Conservation (phyloP, 108 stramenopile genomes). For the Pseudonitzschia multiseries region DNA sequence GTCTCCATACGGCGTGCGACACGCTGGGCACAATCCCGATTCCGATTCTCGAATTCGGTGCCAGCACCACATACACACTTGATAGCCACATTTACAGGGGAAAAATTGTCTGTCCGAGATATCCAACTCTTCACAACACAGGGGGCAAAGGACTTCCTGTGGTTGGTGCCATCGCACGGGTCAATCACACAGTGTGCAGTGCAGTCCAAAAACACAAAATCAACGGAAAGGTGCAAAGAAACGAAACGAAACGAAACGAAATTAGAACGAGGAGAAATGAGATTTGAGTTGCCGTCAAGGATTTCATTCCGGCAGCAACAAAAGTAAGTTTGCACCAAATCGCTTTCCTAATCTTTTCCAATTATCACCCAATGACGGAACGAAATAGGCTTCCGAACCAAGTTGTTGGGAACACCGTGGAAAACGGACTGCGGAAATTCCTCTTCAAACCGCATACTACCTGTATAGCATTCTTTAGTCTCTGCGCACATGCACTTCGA, state of each 20-base stretch:
- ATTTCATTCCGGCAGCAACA: background rate
- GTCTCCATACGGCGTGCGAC: conserved; percentile 94
- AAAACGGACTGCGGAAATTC: too few species aligned
- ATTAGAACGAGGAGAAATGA: background rate
- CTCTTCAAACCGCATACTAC: too few species aligned
- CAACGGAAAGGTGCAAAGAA: background rate
- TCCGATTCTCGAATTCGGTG: conserved; percentile 96
- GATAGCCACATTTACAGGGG: conserved; percentile 98
- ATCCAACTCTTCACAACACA: conserved; percentile 97
- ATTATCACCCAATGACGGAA: too few species aligned
- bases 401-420: too few species aligned
- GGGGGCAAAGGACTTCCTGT: conserved; percentile 73
- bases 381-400: too few species aligned
- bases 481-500: background rate
- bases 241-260: background rate
- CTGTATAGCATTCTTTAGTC: background rate
- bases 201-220: too few species aligned
- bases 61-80: conserved; percentile 99
- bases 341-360: background rate
- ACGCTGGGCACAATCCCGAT: conserved; percentile 95
- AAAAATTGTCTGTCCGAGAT: conserved; percentile 95
- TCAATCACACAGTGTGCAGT: background rate
- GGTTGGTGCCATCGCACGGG: background rate
- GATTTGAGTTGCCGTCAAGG: background rate
- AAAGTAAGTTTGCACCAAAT: background rate